Base-by-base conservation (phyloP, 78 protist genomes). In the Dictyostelium brefeldianum region DNA sequence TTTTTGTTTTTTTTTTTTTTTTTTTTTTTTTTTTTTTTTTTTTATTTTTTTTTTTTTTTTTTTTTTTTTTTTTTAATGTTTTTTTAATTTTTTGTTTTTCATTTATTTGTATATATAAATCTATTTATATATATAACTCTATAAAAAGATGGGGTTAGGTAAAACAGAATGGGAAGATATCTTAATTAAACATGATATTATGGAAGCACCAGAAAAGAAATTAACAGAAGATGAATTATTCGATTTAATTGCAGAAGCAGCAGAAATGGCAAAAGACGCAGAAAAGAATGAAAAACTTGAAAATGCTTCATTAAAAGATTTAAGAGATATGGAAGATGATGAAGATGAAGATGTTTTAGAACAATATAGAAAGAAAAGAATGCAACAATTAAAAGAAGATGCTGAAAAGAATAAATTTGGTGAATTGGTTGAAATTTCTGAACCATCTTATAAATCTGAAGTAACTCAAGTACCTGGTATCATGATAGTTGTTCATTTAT, bases 121-220 rank as follows among this genome's bases (percentile, higher is more conserved):
- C 43, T 36, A 36, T 36, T 36, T 56, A 20, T 14, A 53, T 17
- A 27, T 9, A 62, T n/a, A 64, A 64, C 12, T 18, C 25, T 18
- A 64, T 6, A 25, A 25, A 64, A 64, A 27, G 73, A 64, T 64
- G 73, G 73, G 73, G 22, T 51, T 27, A 51, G 95, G 95, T 36
- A 81, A 69, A 78, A 91, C 95, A 73, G 90, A 91, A 73, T 91
- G 95, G 95, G 95, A 91, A 11, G 95, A 91, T 74, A 57, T 75
- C 71, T 83, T 77, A 67, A 91, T 91, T 56, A 82, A 54, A 64
- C 36, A 80, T 84, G 95, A 90, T 31, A 91, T 81, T 67, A 91
- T 80, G 89, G 59, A 80, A 20, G 90, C 95, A 0, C 89, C 92
- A 46, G 83, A 83, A 46, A 85, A 85, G 29, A 25, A 85, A 59